These are phyloP conservation scores for Quercus agrifolia DNA, from an alignment of 306 rosid genomes.

Conservation along the genomic window DNA sequence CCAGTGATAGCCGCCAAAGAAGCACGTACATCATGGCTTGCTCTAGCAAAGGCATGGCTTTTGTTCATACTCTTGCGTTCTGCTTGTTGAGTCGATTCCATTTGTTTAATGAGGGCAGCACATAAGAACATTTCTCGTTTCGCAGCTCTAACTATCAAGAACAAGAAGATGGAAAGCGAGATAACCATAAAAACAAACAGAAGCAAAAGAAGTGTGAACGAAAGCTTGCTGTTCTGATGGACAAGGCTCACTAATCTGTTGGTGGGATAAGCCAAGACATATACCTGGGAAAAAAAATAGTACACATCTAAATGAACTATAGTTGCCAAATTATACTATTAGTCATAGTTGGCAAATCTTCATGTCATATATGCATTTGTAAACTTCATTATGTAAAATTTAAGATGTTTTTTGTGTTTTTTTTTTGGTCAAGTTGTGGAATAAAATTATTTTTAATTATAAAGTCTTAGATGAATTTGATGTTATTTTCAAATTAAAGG, in stretches of 20 bases:
- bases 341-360: no score
- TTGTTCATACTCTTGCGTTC: conserved; percentile 16
- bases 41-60: not conserved
- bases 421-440: no score
- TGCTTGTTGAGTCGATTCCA: conserved; percentile 19
- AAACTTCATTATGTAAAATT: no score
- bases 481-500: no score
- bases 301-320: no score
- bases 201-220: not conserved
- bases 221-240: not conserved
- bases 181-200: not conserved
- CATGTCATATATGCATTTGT: no score
- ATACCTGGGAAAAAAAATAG: not conserved
- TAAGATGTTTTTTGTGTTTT: no score
- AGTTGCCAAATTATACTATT: no score
- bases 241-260: not conserved
- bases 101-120: conserved; percentile 4
- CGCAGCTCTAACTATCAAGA: not conserved
- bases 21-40: conserved; percentile 5
- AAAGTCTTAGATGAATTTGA: no score
- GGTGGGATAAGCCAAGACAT: not conserved
- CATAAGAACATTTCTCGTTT: conserved; percentile 11
- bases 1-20: not conserved
- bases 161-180: not conserved
- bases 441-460: no score